These are phyloP conservation scores for Flaveria trinervia DNA, from an alignment of 129 eudicot species.

Conservation along the genomic window DNA sequence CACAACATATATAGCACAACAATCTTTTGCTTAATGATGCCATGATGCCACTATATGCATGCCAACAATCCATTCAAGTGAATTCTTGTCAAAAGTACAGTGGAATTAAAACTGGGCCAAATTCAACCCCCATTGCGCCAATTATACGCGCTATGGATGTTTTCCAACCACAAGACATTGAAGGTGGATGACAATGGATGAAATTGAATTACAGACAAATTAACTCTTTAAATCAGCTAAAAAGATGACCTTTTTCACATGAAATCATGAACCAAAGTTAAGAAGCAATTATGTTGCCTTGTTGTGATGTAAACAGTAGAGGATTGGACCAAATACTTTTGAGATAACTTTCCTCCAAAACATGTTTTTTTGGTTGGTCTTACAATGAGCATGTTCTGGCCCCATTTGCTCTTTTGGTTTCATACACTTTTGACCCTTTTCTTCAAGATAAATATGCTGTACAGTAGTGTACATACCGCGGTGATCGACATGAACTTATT, in stretches of 20 bases:
- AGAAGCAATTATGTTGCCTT: slow-evolving; percentile 32
- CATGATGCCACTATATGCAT: slow-evolving; percentile 26
- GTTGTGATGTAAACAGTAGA: slow-evolving; percentile 37
- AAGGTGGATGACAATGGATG: slow-evolving; percentile 8
- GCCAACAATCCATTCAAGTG: slow-evolving; percentile 37
- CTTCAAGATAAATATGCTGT: slow-evolving; percentile 7
- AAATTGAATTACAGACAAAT: slow-evolving; percentile 28
- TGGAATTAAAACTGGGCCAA: slow-evolving; percentile 19
- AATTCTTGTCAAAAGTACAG: slow-evolving; percentile 25
- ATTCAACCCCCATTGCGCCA: slow-evolving; percentile 28
- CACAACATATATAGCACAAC: not conserved
- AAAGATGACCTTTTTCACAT: slow-evolving; percentile 26
- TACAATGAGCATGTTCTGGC: slow-evolving; percentile 36
- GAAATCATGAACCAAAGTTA: slow-evolving; percentile 30
- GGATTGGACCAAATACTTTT: slow-evolving; percentile 37
- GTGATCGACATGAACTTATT: not conserved
- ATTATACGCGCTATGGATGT: not conserved
- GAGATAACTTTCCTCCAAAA: slow-evolving; percentile 38
- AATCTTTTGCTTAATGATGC: slow-evolving; percentile 24
- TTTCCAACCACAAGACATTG: slow-evolving; percentile 6
- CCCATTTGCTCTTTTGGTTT: slow-evolving; percentile 33
- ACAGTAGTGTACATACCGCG: slow-evolving; percentile 7
- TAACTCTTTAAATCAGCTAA: slow-evolving; percentile 21
- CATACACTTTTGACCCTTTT: slow-evolving; percentile 21
- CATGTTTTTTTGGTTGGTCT: slow-evolving; percentile 40